These are phyloP conservation scores for Metarhizium anisopliae DNA, from an alignment of 2,329 filamentous ascomycete species.

Conservation along the genomic window DNA sequence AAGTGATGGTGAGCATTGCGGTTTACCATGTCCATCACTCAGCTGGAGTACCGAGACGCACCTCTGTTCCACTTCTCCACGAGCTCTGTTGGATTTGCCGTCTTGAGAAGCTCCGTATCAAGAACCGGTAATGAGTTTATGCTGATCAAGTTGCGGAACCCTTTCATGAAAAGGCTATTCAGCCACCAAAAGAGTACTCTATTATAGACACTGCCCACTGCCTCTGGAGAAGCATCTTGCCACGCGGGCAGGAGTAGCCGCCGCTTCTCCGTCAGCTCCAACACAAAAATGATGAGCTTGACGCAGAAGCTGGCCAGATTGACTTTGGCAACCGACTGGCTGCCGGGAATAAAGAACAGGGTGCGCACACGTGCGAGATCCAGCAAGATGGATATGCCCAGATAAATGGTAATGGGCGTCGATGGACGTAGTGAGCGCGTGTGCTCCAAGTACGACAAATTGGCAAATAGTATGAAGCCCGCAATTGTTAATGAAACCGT, in stretches of 20 bases:
- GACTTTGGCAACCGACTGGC: constrained; percentile 13
- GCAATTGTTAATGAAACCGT: constrained; percentile 7
- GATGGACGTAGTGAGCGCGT: constrained; percentile 22
- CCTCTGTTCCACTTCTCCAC: constrained; percentile 8
- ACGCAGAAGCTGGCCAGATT: constrained; percentile 15
- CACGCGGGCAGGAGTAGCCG: constrained; percentile 12
- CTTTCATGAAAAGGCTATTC: constrained; percentile 17
- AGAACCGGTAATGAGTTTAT: constrained; percentile 10
- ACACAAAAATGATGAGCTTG: constrained; percentile 19
- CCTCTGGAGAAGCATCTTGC: neutral
- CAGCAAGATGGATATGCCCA: constrained; percentile 21
- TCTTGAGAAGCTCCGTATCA: constrained; percentile 9
- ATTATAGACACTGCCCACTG: neutral
- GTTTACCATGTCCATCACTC: neutral
- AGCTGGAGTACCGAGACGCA: neutral
- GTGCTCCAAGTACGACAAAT: constrained; percentile 23
- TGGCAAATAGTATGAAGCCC: neutral
- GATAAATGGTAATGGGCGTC: constrained; percentile 18
- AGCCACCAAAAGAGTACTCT: constrained; percentile 22
- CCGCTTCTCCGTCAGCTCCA: constrained; percentile 16
- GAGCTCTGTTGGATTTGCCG: constrained; percentile 8
- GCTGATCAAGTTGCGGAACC: constrained; percentile 15
- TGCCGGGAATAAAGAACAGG: constrained; percentile 16
- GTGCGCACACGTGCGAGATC: constrained; percentile 22
- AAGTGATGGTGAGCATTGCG: neutral